Conservation (phyloP, 306 rosid species). For the Fragaria vesca region DNA sequence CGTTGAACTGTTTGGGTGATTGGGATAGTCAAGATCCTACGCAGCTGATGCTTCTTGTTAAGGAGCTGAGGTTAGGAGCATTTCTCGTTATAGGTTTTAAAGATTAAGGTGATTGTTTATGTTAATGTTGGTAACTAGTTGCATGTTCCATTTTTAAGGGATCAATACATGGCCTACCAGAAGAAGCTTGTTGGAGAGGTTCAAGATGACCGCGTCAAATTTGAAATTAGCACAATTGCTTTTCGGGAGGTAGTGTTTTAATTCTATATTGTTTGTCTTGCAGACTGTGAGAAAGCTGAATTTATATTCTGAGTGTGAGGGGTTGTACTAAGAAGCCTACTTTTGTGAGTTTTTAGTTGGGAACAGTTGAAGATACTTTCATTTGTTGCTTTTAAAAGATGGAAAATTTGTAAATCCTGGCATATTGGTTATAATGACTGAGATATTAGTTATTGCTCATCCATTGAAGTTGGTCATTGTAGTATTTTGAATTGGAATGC, state of each 20-base stretch:
- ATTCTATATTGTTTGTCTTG: background rate
- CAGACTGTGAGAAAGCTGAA: background rate
- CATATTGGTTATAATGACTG: background rate
- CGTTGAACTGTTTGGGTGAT: slow-evolving; percentile 37
- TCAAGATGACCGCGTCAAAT: slow-evolving; percentile 83
- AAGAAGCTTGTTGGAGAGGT: slow-evolving; percentile 66
- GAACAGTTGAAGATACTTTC: background rate
- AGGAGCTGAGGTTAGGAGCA: slow-evolving; percentile 55
- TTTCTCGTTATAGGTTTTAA: background rate
- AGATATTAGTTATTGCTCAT: background rate
- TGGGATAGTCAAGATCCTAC: slow-evolving; percentile 81
- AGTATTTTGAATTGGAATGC: background rate
- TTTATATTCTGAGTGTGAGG: background rate
- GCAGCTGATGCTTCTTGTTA: slow-evolving; percentile 63
- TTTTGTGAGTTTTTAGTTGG: background rate
- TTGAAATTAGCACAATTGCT: slow-evolving; percentile 77
- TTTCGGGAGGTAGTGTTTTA: slow-evolving; percentile 68
- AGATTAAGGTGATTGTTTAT: background rate
- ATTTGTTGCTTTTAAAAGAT: background rate
- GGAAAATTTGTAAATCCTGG: background rate
- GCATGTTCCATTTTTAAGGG: slow-evolving; percentile 42
- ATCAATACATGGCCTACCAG: slow-evolving; percentile 64
- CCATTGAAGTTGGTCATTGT: background rate
- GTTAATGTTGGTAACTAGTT: slow-evolving; percentile 1
- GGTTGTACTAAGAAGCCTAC: background rate